Base-by-base conservation (phyloP, 306 rosid genomes). In the Dalbergia cochinchinensis region DNA sequence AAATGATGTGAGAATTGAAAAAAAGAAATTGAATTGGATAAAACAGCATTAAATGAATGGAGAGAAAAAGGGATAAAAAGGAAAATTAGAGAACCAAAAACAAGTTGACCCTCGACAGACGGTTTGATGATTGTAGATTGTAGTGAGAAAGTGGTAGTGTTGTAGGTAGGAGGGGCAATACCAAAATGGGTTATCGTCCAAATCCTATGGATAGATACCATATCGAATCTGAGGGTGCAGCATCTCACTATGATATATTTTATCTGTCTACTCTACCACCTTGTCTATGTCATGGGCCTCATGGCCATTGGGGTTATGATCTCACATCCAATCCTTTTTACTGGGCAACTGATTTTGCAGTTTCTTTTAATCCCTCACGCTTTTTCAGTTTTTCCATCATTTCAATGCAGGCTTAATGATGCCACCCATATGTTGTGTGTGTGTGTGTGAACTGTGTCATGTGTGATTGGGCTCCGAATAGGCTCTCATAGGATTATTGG, bases 101-200 rank as follows among this genome's bases (percentile, higher is more conserved):
- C 55, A 65, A 63, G 73, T 65, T 20, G 51, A 22, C 26, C 26
- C 26, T 22, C 1, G 26, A 51, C 63, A 81, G 76, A 73, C 84
- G 86, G 34, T 66, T 44, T 42, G 42, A 7, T 33, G 67, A 77
- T 44, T 42, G 73, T 67, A 60, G 59, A 44, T 50, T 54, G 26
- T 71, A 60, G 34, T 26, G 63, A 75, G 47, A 77, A 67, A 69
- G 61, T 54, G 54, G 55, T 45, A 62, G 20, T 51, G 71, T 70
- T 63, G 61, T 70, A 67, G 70, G 37, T 61, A 65, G 45, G 44
- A 41, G 19, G 20, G 60, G 59, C 78, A 64, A 70, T 71, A 12
- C 87, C 74, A 63, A 50, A 85, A 77, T 51, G 72, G 78, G 84
- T 79, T 83, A 68, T 60, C 62, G 71, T 87, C 77, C 84, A 72